phyloP scores from a whole-genome alignment of 805 yeast genomes.

The Metschnikowia lochheadii region DNA sequence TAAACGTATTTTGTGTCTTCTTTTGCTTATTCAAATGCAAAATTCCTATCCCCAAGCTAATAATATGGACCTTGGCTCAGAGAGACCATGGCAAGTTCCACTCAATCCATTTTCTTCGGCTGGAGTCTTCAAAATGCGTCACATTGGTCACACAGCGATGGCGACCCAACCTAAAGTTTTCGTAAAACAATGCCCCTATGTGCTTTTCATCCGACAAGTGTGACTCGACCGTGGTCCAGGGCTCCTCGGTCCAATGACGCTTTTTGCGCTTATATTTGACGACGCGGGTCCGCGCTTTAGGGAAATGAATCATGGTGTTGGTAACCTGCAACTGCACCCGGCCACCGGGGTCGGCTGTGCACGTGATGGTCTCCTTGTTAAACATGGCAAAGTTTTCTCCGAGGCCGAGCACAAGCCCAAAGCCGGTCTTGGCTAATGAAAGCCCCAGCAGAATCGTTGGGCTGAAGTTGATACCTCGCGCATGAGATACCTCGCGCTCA shows the following conservation, averaged over 20 bases:
- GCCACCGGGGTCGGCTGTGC: conserved; percentile 16
- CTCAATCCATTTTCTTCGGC: conserved; percentile 12
- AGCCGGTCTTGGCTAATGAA: neutral
- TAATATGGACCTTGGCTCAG: neutral
- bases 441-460: conserved; percentile 8
- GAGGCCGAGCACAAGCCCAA: conserved; percentile 6
- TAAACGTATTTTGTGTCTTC: no score
- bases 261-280: conserved; percentile 5
- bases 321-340: conserved; percentile 17
- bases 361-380: conserved; percentile 13
- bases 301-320: conserved; percentile 15
- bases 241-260: conserved; percentile 1
- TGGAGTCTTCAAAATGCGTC: conserved; percentile 9
- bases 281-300: conserved; percentile 11
- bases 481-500: conserved; percentile 10
- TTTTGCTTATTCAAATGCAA: no score
- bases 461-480: conserved; percentile 2
- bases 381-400: conserved; percentile 5
- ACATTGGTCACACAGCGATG: conserved; percentile 17
- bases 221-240: conserved; percentile 11
- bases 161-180: conserved; percentile 8
- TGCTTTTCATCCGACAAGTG: conserved; percentile 10
- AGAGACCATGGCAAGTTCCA: conserved; percentile 5
- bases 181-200: conserved; percentile 14
- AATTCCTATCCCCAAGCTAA: no score